Evolutionary conservation across 1,139 yeast species (phyloP).

Genomic region (Sugiyamaella grinbergsii): DNA sequence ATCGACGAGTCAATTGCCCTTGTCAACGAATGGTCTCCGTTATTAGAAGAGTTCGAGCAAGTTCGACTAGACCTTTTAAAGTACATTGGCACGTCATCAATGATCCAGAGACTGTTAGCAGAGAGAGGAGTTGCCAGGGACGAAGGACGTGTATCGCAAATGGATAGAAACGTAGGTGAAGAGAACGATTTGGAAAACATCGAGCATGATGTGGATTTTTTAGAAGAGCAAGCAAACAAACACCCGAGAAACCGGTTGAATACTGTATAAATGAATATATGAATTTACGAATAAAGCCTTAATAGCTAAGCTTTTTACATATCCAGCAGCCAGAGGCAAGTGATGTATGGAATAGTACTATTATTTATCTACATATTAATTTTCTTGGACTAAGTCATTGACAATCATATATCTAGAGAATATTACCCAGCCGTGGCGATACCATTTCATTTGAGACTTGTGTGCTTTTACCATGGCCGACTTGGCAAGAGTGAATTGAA

Average conservation of each 20-base stretch:
- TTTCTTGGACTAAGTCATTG: constrained; percentile 58
- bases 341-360: too few species aligned
- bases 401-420: constrained; percentile 69
- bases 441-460: constrained; percentile 93
- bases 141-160: background rate
- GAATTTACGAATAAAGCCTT: constrained; percentile 7
- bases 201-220: background rate
- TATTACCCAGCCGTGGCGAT: constrained; percentile 83
- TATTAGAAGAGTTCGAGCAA: constrained; percentile 24
- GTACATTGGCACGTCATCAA: constrained; percentile 23
- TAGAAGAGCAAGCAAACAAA: background rate
- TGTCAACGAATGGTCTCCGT: constrained; percentile 27
- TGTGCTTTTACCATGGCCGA: constrained; percentile 84
- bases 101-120: constrained; percentile 8
- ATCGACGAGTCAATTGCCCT: constrained; percentile 32
- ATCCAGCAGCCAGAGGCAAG: too few species aligned
- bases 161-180: background rate
- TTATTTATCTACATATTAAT: background rate
- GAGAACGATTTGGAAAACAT: constrained; percentile 2
- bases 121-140: background rate
- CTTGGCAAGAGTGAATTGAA: constrained; percentile 23
- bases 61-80: constrained; percentile 23
- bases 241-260: constrained; percentile 13
- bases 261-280: constrained; percentile 17
- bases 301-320: too few species aligned